phyloP scores from a whole-genome alignment of 2,329 filamentous ascomycete species.

The Rhynchosporium secalis region DNA sequence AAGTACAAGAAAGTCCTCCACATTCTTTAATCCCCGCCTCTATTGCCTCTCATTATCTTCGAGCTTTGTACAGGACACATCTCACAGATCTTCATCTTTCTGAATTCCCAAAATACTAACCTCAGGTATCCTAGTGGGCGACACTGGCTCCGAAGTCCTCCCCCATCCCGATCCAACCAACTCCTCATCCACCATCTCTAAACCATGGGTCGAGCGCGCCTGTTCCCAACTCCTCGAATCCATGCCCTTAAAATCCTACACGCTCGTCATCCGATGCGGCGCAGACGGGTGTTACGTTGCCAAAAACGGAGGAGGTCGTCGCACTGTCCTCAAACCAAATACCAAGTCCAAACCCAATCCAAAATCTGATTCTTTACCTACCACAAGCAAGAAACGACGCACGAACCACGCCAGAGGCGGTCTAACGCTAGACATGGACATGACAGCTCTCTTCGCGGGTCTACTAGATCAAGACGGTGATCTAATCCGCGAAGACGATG shows the following conservation, averaged over 20 bases:
- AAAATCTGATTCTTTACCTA: conserved; percentile 3
- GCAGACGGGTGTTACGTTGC: conserved; percentile 71
- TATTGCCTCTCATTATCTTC: too few species aligned
- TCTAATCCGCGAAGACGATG: conserved; percentile 49
- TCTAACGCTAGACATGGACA: conserved; percentile 60
- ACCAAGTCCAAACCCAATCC: too few species aligned
- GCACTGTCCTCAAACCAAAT: neutral
- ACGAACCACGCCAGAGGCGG: conserved; percentile 48
- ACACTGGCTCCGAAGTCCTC: conserved; percentile 31
- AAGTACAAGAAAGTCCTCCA: neutral
- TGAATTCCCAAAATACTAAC: neutral
- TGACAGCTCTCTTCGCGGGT: conserved; percentile 61
- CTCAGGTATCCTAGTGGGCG: conserved; percentile 50
- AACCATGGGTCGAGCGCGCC: conserved; percentile 53
- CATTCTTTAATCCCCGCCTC: too few species aligned
- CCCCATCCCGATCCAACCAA: neutral
- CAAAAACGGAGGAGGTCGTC: conserved; percentile 38
- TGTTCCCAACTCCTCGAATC: conserved; percentile 63
- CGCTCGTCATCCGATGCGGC: conserved; percentile 69
- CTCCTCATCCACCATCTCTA: conserved; percentile 48
- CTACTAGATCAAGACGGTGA: conserved; percentile 53
- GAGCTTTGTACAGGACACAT: too few species aligned
- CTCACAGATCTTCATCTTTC: too few species aligned
- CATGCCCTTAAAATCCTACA: conserved; percentile 64
- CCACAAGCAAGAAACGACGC: conserved; percentile 29